Evolutionary conservation across 1,139 yeast genomes (phyloP).

Genomic region (Magnusiomyces sp.): DNA sequence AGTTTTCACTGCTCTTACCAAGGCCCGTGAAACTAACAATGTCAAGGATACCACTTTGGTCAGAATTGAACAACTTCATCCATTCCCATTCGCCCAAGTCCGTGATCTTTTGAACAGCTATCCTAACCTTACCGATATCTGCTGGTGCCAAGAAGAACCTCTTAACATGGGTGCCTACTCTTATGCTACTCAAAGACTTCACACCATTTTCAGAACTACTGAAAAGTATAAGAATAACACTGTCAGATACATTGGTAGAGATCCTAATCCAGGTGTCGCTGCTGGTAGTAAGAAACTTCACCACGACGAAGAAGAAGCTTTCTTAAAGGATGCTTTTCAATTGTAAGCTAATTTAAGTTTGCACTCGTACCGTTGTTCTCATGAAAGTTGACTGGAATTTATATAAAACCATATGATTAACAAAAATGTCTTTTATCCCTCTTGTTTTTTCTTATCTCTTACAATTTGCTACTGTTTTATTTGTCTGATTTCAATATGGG

Average conservation of each 20-base stretch:
- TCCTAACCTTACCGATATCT: slow-evolving; percentile 79
- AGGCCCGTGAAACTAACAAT: slow-evolving; percentile 70
- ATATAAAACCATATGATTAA: not conserved
- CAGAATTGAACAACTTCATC: slow-evolving; percentile 91
- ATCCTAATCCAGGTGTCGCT: slow-evolving; percentile 96
- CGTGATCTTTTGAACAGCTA: slow-evolving; percentile 74
- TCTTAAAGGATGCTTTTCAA: slow-evolving; percentile 67
- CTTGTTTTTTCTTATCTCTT: not conserved
- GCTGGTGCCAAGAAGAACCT: slow-evolving; percentile 99
- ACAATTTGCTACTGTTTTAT: not conserved
- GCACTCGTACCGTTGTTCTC: no score
- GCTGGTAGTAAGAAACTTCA: slow-evolving; percentile 94
- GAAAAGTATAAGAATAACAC: slow-evolving; percentile 48
- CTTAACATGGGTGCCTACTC: slow-evolving; percentile 92
- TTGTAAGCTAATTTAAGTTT: slow-evolving; percentile 10
- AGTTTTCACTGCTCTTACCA: slow-evolving; percentile 85
- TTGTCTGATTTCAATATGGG: no score
- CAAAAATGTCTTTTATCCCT: not conserved
- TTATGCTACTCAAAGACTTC: slow-evolving; percentile 71
- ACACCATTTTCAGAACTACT: slow-evolving; percentile 67
- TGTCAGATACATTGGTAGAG: slow-evolving; percentile 92
- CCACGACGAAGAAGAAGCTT: slow-evolving; percentile 77
- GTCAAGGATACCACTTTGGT: slow-evolving; percentile 81
- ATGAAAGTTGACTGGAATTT: no score
- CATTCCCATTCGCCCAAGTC: slow-evolving; percentile 96